These are phyloP conservation scores for Primulina eburnea DNA, from an alignment of 257 asterid species.

Conservation along the genomic window DNA sequence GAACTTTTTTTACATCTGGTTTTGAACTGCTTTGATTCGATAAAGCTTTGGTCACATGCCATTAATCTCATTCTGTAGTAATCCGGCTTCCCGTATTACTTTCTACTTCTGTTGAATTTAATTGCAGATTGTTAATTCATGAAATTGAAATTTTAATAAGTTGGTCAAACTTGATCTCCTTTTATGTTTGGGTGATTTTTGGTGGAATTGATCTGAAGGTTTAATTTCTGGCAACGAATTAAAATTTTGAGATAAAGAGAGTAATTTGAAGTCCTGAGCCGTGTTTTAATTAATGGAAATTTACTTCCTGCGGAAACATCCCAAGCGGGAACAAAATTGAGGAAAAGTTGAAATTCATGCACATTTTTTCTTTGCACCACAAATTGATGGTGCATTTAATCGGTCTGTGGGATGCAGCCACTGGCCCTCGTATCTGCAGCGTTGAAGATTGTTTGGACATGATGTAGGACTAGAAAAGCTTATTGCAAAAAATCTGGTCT, in stretches of 20 bases:
- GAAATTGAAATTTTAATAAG: background rate
- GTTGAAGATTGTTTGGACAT: slow-evolving; percentile 11
- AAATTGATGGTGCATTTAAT: slow-evolving; percentile 17
- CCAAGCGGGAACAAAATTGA: background rate
- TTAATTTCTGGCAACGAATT: background rate
- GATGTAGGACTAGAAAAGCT: slow-evolving; percentile 6
- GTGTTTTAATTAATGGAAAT: background rate
- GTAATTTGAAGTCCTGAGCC: background rate
- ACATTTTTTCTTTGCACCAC: background rate
- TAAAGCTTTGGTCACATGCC: background rate
- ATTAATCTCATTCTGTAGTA: background rate
- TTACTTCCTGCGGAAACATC: background rate
- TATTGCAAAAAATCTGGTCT: background rate
- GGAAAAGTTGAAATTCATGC: background rate
- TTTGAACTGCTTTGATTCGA: background rate
- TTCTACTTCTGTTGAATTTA: background rate
- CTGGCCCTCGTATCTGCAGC: slow-evolving; percentile 15
- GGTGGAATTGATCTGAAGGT: slow-evolving; percentile 7
- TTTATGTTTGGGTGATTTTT: background rate
- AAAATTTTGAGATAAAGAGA: background rate
- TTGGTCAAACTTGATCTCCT: background rate
- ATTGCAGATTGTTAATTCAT: slow-evolving; percentile 1
- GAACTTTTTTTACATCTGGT: background rate
- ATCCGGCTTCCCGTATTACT: background rate
- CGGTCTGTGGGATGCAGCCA: slow-evolving; percentile 11